Evolutionary conservation across 1,139 yeast genomes (phyloP).

Genomic region (Petasospora fabianii): DNA sequence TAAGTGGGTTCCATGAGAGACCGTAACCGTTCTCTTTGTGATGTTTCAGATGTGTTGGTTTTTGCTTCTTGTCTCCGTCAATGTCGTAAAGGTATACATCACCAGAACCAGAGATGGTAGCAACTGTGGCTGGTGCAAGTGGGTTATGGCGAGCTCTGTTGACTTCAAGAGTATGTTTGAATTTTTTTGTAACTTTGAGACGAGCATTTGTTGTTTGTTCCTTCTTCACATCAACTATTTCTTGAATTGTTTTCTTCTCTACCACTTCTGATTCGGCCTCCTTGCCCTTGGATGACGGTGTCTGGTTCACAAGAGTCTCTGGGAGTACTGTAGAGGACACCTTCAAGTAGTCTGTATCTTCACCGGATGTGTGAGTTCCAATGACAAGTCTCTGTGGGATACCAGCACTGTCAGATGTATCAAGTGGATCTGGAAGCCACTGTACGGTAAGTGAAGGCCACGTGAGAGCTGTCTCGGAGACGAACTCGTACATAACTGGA

Average conservation of each 20-base stretch:
- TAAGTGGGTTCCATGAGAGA: constrained; percentile 54
- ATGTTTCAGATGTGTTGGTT: constrained; percentile 38
- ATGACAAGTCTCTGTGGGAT: constrained; percentile 46
- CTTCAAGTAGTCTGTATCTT: constrained; percentile 72
- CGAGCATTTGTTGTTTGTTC: constrained; percentile 39
- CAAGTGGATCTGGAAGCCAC: constrained; percentile 53
- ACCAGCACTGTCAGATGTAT: constrained; percentile 9
- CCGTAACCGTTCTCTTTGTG: constrained; percentile 73
- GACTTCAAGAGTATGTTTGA: constrained; percentile 54
- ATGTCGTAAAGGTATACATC: constrained; percentile 55
- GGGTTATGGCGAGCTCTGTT: constrained; percentile 86
- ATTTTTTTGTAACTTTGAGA: constrained; percentile 61
- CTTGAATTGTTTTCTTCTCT: constrained; percentile 19
- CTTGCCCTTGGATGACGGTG: constrained; percentile 3
- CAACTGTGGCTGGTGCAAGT: constrained; percentile 59
- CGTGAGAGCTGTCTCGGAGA: constrained; percentile 69
- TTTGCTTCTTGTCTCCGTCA: constrained; percentile 38
- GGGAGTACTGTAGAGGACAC: constrained; percentile 76
- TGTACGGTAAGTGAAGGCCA: constrained; percentile 82
- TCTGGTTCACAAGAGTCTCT: constrained; percentile 26
- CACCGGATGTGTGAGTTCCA: constrained; percentile 88
- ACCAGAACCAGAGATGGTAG: constrained; percentile 79
- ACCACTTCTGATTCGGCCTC: constrained; percentile 18
- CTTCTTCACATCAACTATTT: constrained; percentile 29
- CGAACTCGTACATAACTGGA: constrained; percentile 75